Conservation (phyloP, 768 basidiomycete genomes). For the Boletus reticulatus region DNA sequence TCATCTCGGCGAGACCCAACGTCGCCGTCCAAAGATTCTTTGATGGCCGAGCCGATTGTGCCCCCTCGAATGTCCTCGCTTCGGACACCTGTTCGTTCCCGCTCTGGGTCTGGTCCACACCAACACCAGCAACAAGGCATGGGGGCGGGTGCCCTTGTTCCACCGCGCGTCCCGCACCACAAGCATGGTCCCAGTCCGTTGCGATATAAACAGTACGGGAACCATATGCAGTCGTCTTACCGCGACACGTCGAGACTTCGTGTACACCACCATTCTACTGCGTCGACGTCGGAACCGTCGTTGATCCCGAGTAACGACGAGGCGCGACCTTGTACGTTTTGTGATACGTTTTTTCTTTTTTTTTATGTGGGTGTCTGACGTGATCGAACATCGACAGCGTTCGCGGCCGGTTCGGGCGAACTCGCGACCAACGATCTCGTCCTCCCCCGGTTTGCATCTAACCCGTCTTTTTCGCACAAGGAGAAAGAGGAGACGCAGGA, state of each 20-base stretch:
- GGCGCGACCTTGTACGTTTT: conserved; percentile 44
- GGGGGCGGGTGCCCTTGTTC: conserved; percentile 17
- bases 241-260: conserved; percentile 47
- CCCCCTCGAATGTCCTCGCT: conserved; percentile 33
- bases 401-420: conserved; percentile 47
- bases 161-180: conserved; percentile 34
- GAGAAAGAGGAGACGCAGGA: conserved; percentile 62
- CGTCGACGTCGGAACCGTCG: conserved; percentile 83
- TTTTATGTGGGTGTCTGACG: conserved; percentile 9
- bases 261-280: conserved; percentile 66
- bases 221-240: conserved; percentile 36
- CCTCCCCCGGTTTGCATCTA: conserved; percentile 45
- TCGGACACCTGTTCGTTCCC: conserved; percentile 30
- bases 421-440: conserved; percentile 49
- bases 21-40: conserved; percentile 50
- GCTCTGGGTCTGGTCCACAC: conserved; percentile 28
- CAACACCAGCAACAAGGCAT: conserved; percentile 13
- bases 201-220: conserved; percentile 40
- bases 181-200: conserved; percentile 43
- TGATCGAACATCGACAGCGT: conserved; percentile 9
- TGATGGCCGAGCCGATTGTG: conserved; percentile 36
- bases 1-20: conserved; percentile 27
- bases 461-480: conserved; percentile 34
- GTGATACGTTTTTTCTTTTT: conserved; percentile 12
- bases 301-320: conserved; percentile 57